A percentile compares a stretch with the other conserved stretches of the same genome.
These are phyloP conservation scores for Ustilago bromivora DNA, from an alignment of 1,284 basidiomycete genomes.

Conservation along the genomic window DNA sequence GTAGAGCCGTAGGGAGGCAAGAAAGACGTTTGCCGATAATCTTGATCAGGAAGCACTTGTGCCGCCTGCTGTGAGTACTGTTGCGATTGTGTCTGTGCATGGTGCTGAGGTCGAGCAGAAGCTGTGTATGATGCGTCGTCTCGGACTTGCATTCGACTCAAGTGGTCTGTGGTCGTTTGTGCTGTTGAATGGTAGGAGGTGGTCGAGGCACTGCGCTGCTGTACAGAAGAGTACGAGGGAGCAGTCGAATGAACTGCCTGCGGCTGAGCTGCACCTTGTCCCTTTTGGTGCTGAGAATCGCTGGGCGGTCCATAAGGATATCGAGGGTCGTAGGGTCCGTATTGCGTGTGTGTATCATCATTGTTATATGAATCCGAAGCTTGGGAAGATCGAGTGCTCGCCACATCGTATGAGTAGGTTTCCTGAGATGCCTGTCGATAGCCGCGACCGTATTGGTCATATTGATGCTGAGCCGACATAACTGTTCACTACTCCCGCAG, in stretches of 20 bases:
- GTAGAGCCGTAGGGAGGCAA: neutral
- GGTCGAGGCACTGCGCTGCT: conserved; percentile 18
- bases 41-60: conserved; percentile 3
- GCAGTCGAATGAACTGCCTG: neutral
- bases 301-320: conserved; percentile 20
- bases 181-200: conserved; percentile 17
- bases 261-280: neutral
- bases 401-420: conserved; percentile 9
- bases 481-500: neutral
- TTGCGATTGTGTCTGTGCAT: conserved; percentile 2
- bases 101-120: neutral
- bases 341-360: conserved; percentile 21
- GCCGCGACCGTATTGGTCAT: conserved; percentile 24
- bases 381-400: neutral
- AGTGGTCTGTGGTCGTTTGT: conserved; percentile 13
- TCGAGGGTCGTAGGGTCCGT: conserved; percentile 42
- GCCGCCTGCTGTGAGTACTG: conserved; percentile 13
- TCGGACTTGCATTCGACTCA: conserved; percentile 25
- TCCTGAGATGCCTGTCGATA: conserved; percentile 19
- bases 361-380: conserved; percentile 21
- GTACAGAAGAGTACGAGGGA: conserved; percentile 3
- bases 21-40: neutral
- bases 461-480: conserved; percentile 33
- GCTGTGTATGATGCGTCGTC: conserved; percentile 2
- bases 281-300: conserved; percentile 4